phyloP scores from a whole-genome alignment of 2,329 filamentous ascomycete species.

The Colletotrichum lentis region DNA sequence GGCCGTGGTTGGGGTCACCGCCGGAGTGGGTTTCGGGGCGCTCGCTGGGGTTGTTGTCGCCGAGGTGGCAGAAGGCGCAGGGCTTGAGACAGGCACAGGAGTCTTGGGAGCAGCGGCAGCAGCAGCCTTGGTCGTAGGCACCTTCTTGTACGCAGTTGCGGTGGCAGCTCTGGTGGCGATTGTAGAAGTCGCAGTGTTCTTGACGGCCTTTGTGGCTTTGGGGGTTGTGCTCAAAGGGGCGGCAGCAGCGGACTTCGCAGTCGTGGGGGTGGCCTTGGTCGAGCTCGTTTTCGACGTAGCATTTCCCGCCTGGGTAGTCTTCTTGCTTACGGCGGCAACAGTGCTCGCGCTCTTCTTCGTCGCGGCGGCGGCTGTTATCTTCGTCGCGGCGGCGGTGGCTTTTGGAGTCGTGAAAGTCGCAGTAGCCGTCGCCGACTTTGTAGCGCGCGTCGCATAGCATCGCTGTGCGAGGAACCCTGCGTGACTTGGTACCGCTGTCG shows the following conservation, averaged over 20 bases:
- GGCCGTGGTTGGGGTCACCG: neutral
- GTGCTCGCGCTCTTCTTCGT: slow-evolving; percentile 35
- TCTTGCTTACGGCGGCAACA: slow-evolving; percentile 17
- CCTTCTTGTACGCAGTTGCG: slow-evolving; percentile 12
- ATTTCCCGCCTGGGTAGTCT: neutral
- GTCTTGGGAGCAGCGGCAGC: neutral
- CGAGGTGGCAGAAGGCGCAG: neutral
- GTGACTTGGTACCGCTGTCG: neutral
- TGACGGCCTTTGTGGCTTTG: slow-evolving; percentile 8
- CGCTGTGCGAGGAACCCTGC: slow-evolving; percentile 22
- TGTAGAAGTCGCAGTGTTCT: slow-evolving; percentile 23
- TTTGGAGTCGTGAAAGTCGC: slow-evolving; percentile 9
- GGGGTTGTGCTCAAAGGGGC: slow-evolving; percentile 8
- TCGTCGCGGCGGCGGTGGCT: slow-evolving; percentile 7
- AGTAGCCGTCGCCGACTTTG: slow-evolving; percentile 12
- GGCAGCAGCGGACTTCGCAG: neutral
- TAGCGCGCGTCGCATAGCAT: slow-evolving; percentile 34
- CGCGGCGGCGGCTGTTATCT: slow-evolving; percentile 10
- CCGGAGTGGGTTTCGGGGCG: neutral
- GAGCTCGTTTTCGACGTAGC: slow-evolving; percentile 5
- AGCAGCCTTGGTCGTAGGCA: slow-evolving; percentile 1
- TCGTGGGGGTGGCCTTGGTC: slow-evolving; percentile 1
- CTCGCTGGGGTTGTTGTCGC: neutral
- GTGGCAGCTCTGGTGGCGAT: neutral
- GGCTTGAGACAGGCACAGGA: neutral